Evolutionary conservation across 108 stramenopile species (phyloP).

Genomic region (Discostella stelligeroides): DNA sequence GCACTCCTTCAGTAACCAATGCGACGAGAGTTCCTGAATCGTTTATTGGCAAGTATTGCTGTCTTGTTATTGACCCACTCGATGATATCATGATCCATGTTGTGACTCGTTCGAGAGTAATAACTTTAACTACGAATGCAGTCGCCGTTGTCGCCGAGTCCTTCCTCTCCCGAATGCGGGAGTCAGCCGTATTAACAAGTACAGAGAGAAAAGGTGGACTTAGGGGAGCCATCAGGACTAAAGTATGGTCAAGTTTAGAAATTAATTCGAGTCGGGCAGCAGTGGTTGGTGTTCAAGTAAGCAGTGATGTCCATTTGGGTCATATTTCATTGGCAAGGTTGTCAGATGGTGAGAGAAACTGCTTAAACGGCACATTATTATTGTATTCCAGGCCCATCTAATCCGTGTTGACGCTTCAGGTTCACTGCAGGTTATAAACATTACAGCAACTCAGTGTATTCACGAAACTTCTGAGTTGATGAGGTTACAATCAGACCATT

Average conservation of each 20-base stretch:
- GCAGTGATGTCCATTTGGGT: conserved; percentile 70
- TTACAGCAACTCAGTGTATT: conserved; percentile 67
- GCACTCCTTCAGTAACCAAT: background rate
- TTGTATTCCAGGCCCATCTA: background rate
- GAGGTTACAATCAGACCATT: conserved; percentile 38
- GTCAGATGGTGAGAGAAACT: conserved; percentile 52
- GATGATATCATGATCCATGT: conserved; percentile 69
- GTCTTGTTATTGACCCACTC: conserved; percentile 66
- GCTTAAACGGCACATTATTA: background rate
- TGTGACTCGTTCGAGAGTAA: conserved; percentile 51
- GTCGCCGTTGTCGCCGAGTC: conserved; percentile 42
- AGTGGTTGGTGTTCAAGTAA: conserved; percentile 65
- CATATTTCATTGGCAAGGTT: conserved; percentile 64
- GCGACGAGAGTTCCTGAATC: background rate
- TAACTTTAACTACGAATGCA: conserved; percentile 65
- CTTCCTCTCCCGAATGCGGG: conserved; percentile 21
- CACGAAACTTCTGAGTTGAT: conserved; percentile 50
- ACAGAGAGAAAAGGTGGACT: background rate
- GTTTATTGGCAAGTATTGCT: conserved; percentile 9
- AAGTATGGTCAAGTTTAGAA: conserved; percentile 69
- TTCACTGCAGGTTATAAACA: conserved; percentile 54
- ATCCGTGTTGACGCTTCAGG: conserved; percentile 4
- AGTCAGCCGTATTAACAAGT: background rate
- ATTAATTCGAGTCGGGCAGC: conserved; percentile 26
- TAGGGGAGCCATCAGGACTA: conserved; percentile 40